These are phyloP conservation scores for Backusella circina DNA, from an alignment of 192 early-diverging fungal species.

Conservation along the genomic window DNA sequence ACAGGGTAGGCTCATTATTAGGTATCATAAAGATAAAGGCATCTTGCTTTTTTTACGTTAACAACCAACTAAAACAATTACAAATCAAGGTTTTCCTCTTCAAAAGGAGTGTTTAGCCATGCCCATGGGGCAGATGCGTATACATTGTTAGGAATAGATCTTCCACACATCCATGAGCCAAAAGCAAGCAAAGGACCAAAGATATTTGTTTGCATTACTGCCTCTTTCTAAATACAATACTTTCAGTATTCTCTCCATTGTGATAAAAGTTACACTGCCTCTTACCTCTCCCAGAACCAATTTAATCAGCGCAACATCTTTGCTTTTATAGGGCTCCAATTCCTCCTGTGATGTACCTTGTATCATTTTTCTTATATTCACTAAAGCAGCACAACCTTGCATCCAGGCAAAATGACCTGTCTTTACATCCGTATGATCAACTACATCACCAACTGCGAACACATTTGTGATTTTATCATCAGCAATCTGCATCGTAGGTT, in stretches of 20 bases:
- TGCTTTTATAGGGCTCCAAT: slow-evolving; percentile 14
- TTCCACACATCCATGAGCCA: slow-evolving; percentile 25
- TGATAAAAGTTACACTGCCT: neutral
- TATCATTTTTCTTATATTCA: slow-evolving; percentile 15
- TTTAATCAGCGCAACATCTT: slow-evolving; percentile 18
- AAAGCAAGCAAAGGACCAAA: slow-evolving; percentile 23
- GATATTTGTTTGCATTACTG: slow-evolving; percentile 22
- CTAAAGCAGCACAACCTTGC: slow-evolving; percentile 13
- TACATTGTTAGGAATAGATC: slow-evolving; percentile 16
- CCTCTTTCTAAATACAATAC: slow-evolving; percentile 11
- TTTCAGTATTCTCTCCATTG: neutral
- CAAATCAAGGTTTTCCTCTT: slow-evolving; percentile 9
- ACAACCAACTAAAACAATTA: neutral
- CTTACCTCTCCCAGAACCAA: slow-evolving; percentile 19
- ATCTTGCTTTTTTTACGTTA: neutral
- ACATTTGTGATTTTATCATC: slow-evolving; percentile 55
- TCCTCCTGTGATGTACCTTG: neutral
- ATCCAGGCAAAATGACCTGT: slow-evolving; percentile 26
- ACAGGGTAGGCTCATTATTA: neutral
- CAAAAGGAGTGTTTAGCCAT: slow-evolving; percentile 16
- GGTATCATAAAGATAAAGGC: neutral
- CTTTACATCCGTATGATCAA: slow-evolving; percentile 42
- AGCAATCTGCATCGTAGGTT: slow-evolving; percentile 64
- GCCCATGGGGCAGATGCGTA: slow-evolving; percentile 18
- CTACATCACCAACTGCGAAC: slow-evolving; percentile 73